These are phyloP conservation scores for Leishmania guyanensis DNA, from an alignment of 208 protist species.

Conservation along the genomic window DNA sequence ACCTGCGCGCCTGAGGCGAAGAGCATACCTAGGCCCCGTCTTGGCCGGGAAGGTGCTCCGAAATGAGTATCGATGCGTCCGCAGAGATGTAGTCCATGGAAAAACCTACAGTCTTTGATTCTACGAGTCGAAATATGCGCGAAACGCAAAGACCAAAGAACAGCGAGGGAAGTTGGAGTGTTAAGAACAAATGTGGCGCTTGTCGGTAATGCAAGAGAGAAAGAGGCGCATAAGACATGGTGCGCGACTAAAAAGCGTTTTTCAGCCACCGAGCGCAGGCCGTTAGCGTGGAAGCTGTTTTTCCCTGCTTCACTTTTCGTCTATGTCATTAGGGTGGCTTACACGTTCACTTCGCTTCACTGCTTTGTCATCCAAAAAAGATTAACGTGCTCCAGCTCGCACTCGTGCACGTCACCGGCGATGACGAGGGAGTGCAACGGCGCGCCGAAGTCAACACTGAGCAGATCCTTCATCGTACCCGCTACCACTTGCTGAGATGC, in stretches of 20 bases:
- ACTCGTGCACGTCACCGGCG: constrained; percentile 93
- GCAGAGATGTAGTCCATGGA: constrained; percentile 2
- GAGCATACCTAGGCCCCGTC: constrained; percentile 11
- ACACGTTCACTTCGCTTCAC: constrained; percentile 4
- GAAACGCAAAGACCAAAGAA: not conserved
- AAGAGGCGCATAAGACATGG: not conserved
- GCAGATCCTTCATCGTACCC: constrained; percentile 93
- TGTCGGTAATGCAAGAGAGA: not conserved
- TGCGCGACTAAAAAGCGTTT: not conserved
- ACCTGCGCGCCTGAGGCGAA: constrained; percentile 5
- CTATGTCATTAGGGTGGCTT: not conserved
- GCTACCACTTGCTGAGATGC: constrained; percentile 91
- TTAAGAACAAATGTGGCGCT: not conserved
- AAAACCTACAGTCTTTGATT: not conserved
- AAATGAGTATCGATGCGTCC: constrained; percentile 7
- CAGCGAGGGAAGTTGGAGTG: not conserved
- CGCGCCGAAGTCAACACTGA: constrained; percentile 95
- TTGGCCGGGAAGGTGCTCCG: constrained; percentile 14
- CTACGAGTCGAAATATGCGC: not conserved
- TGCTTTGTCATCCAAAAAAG: constrained; percentile 47
- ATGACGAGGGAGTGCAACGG: constrained; percentile 99
- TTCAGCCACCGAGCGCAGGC: not conserved
- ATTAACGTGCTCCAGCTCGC: constrained; percentile 91
- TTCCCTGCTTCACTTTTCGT: not conserved
- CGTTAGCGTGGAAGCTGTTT: not conserved